Evolutionary conservation across 140 eudicot species (phyloP), one percentile per base, ranked within the genome.

Genomic region (Ambrosia hybrid): DNA sequence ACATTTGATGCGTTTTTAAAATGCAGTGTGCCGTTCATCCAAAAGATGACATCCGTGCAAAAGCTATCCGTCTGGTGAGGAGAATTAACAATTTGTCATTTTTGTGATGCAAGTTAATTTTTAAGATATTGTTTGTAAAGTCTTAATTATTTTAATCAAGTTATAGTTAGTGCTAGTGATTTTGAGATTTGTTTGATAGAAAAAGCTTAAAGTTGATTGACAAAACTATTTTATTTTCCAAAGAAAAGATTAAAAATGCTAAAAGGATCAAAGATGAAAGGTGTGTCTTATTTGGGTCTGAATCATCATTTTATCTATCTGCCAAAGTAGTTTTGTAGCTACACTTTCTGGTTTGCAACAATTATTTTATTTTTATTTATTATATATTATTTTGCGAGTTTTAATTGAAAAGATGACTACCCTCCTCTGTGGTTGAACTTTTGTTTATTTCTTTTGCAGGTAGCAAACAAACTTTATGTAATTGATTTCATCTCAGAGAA

Each of bases 1-100:
- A 68, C 77, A n/a, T 3, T 43, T 63, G 73, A 57, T 57, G 49
- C 14, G 6, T 57, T 36, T 64, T 21, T 73, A 51, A 78, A 30
- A 73, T 73, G 79, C 97, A 95, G 99, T 95, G 99, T 85, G 88
- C 99, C 68, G 83, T 86, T 73, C 95, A 95, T 88, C 73, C 87
- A 16, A 80, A 88, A 78, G 97, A 95, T 78, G 96, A 88, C 57
- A 82, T 88, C 61, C 96, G 97, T 55, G 79, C 88, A 43, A 95
- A 91, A 84, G 96, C 99, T 66, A 95, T 95, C 52, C 86, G 97
- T 53, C 79, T 95, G 97, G 99, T 93, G 85, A 62, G 84, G 46
- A 43, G 33, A 65, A 56, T 63, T 61, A 21, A 9, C 49, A 58
- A 71, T 76, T 43, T 56, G 33, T 21, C 30, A 46, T 6, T 21